Evolutionary conservation across 2,329 filamentous ascomycete species (phyloP).

Genomic region (Microcera coccophila): DNA sequence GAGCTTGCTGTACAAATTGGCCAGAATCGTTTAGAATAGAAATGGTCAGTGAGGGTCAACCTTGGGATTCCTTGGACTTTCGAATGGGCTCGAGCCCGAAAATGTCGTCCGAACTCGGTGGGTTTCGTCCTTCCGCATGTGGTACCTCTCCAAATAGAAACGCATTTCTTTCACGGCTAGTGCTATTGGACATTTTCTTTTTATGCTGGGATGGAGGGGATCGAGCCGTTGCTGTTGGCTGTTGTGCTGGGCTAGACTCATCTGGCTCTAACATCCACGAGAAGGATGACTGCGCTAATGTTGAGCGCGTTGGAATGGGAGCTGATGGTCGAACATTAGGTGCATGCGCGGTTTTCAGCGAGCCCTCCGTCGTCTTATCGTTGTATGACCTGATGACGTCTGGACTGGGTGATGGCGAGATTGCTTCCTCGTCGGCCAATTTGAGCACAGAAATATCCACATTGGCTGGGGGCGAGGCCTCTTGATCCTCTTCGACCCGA

Average conservation of each 20-base stretch:
- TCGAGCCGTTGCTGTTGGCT: slow-evolving; percentile 22
- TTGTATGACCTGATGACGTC: slow-evolving; percentile 17
- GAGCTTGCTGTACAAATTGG: background rate
- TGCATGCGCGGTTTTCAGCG: background rate
- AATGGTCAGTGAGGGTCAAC: background rate
- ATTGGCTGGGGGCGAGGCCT: slow-evolving; percentile 4
- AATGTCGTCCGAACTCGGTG: slow-evolving; percentile 45
- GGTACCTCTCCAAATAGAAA: slow-evolving; percentile 57
- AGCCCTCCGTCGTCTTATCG: slow-evolving; percentile 11
- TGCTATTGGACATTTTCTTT: slow-evolving; percentile 41
- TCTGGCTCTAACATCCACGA: slow-evolving; percentile 72
- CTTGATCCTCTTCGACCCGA: slow-evolving; percentile 11
- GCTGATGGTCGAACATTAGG: slow-evolving; percentile 23
- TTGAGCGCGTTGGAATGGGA: slow-evolving; percentile 59
- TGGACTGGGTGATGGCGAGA: slow-evolving; percentile 5
- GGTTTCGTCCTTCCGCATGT: slow-evolving; percentile 31
- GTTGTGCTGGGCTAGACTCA: slow-evolving; percentile 28
- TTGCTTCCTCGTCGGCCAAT: slow-evolving; percentile 12
- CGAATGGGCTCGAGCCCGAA: slow-evolving; percentile 53
- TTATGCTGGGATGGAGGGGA: slow-evolving; percentile 35
- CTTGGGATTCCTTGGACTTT: slow-evolving; percentile 22
- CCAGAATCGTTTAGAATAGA: background rate
- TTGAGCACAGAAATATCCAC: slow-evolving; percentile 18
- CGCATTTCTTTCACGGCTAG: slow-evolving; percentile 52
- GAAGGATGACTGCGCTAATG: slow-evolving; percentile 69